phyloP scores from a whole-genome alignment of 1,284 basidiomycete species.

The Erythrobasidium hasegawianum region DNA sequence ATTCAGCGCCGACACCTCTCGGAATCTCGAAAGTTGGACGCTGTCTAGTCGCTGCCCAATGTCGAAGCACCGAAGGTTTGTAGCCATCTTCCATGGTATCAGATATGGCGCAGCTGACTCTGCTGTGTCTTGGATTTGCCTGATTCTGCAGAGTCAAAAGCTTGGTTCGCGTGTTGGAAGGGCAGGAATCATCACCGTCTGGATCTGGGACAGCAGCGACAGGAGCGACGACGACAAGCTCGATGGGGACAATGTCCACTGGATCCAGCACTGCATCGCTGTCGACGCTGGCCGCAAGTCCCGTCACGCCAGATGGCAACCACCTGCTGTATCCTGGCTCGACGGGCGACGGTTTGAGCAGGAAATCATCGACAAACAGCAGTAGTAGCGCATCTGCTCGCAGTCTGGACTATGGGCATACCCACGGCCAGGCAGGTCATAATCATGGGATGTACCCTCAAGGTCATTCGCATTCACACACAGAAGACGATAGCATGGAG shows the following conservation, averaged over 20 bases:
- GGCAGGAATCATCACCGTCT: neutral
- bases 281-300: neutral
- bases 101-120: too few species aligned
- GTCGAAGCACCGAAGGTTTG: neutral
- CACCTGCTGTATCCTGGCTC: neutral
- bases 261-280: neutral
- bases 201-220: too few species aligned
- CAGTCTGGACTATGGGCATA: neutral
- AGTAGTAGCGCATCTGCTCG: neutral
- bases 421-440: neutral
- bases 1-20: too few species aligned
- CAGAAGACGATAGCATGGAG: neutral
- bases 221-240: too few species aligned
- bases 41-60: neutral
- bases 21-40: too few species aligned
- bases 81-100: too few species aligned
- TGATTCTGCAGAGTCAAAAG: constrained; percentile 1
- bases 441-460: neutral
- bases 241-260: neutral
- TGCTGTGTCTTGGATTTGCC: too few species aligned
- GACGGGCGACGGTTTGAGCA: neutral
- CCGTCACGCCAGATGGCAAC: constrained; percentile 15
- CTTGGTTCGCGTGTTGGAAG: constrained; percentile 1
- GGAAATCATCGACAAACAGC: constrained; percentile 4
- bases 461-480: constrained; percentile 2